Evolutionary conservation across 495 filamentous ascomycete genomes (phyloP), one percentile per base, ranked within the genome.

Genomic region (Aspergillus leporis): DNA sequence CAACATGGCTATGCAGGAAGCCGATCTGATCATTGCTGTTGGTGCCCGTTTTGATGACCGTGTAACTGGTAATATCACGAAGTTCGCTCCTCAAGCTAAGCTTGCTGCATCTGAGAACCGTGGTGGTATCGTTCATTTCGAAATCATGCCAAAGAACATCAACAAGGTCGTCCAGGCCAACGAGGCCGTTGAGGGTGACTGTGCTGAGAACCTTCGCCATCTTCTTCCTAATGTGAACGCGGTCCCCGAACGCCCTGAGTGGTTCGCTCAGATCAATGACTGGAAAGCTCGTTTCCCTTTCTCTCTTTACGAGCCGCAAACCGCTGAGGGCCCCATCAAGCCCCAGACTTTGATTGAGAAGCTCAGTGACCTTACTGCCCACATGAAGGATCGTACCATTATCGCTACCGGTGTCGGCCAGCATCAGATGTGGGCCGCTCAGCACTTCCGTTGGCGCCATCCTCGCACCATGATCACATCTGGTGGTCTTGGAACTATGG

Each of bases 371-470:
- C 78, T 92, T 18, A 91, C 89, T 1, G 85, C 82, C 2, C 64
- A 85, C 61, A 84, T 86, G 56, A 94, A 96, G 69, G 78, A 93
- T 12, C 77, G 85, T 54, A 94, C 90, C 13, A 84, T 94, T 67
- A 94, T 98, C 67, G 74, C 91, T 5, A 97, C 92, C 1, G 93
- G 93, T 64, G 93, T 97, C 32, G 93, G 93, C 34, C 92, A 97
- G 70, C 93, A 97, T 70, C 93, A 97, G 76, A 97, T 98, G 93
- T 97, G 93, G 93, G 79, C 89, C 8, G 92, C 92, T 9, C 92
- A 98, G 75, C 91, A 96, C 74, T 98, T 89, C 80, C 86, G 91
- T 54, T 98, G 93, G 92, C 81, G 89, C 38, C 73, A 91, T 62
- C 91, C 92, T 22, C 85, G 93, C 40, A 89, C 90, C 53, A 89